Conservation (phyloP, 768 basidiomycete species). For the Naganishia onofrii region DNA sequence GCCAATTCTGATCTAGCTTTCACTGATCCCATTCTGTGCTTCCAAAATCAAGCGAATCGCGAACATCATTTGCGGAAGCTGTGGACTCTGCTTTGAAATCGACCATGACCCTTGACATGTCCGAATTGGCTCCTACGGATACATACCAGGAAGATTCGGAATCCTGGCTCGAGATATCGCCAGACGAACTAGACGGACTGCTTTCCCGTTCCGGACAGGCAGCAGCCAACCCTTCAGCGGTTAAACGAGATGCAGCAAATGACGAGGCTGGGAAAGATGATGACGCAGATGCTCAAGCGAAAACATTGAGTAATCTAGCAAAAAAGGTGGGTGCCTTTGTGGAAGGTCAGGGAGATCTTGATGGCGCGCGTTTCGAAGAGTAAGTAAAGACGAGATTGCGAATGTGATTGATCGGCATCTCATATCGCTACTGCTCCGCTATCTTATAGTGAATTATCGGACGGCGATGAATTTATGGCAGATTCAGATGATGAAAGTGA, state of each 20-base stretch:
- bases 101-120: constrained; percentile 38
- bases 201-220: constrained; percentile 57
- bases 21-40: not conserved
- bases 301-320: constrained; percentile 71
- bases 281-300: constrained; percentile 65
- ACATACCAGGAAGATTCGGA: constrained; percentile 66
- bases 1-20: too few species aligned
- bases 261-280: constrained; percentile 56
- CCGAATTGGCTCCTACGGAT: constrained; percentile 34
- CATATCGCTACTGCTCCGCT: not conserved
- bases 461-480: constrained; percentile 62
- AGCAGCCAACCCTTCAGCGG: constrained; percentile 52
- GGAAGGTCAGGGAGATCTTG: constrained; percentile 79
- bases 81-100: constrained; percentile 66
- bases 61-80: constrained; percentile 72
- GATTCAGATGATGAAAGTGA: constrained; percentile 56
- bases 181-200: constrained; percentile 71
- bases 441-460: constrained; percentile 65
- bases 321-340: constrained; percentile 85
- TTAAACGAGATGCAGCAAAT: constrained; percentile 17
- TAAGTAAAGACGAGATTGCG: constrained; percentile 54
- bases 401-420: not conserved
- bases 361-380: constrained; percentile 89
- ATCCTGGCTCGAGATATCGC: constrained; percentile 79
- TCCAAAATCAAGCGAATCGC: constrained; percentile 51